Percentiles rank a stretch among this genome's conserved stretches.
phyloP scores from a whole-genome alignment of 192 early-diverging fungal species.

The Podila horticola region DNA sequence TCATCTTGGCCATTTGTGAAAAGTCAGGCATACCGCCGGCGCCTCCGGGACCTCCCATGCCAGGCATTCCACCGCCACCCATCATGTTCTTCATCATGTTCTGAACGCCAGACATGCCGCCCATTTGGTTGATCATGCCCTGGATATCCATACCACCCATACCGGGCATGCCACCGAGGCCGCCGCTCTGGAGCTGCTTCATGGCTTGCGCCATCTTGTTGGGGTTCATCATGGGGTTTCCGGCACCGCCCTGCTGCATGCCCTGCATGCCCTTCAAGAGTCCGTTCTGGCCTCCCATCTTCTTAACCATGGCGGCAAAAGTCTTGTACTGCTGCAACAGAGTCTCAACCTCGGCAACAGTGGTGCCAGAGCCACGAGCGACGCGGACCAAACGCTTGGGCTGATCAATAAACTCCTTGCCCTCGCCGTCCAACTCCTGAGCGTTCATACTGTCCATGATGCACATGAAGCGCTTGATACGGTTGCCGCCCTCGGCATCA shows the following conservation, averaged over 20 bases:
- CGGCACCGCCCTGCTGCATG: slow-evolving; percentile 40
- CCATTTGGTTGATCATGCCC: slow-evolving; percentile 78
- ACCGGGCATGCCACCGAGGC: slow-evolving; percentile 43
- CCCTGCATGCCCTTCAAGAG: slow-evolving; percentile 73
- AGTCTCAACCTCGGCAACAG: slow-evolving; percentile 84
- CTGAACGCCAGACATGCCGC: slow-evolving; percentile 77
- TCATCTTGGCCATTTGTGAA: slow-evolving; percentile 79
- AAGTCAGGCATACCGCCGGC: slow-evolving; percentile 67
- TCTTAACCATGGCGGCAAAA: slow-evolving; percentile 91
- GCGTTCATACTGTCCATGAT: slow-evolving; percentile 98
- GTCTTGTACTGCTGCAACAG: slow-evolving; percentile 79
- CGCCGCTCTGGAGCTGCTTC: slow-evolving; percentile 58
- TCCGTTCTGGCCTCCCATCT: slow-evolving; percentile 91
- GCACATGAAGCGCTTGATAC: slow-evolving; percentile 82
- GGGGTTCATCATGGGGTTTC: slow-evolving; percentile 30
- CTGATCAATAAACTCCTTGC: slow-evolving; percentile 81
- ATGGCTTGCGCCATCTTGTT: slow-evolving; percentile 42
- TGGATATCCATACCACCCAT: slow-evolving; percentile 70
- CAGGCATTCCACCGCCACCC: slow-evolving; percentile 24
- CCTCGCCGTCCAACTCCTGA: slow-evolving; percentile 87
- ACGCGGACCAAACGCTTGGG: slow-evolving; percentile 79
- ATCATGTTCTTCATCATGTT: slow-evolving; percentile 69
- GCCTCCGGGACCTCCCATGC: slow-evolving; percentile 28
- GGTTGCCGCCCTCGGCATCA: slow-evolving; percentile 65
- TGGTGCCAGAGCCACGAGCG: slow-evolving; percentile 87